These are phyloP conservation scores for Catenaria anguillulae DNA, from an alignment of 371 early-diverging fungal species.

Conservation along the genomic window DNA sequence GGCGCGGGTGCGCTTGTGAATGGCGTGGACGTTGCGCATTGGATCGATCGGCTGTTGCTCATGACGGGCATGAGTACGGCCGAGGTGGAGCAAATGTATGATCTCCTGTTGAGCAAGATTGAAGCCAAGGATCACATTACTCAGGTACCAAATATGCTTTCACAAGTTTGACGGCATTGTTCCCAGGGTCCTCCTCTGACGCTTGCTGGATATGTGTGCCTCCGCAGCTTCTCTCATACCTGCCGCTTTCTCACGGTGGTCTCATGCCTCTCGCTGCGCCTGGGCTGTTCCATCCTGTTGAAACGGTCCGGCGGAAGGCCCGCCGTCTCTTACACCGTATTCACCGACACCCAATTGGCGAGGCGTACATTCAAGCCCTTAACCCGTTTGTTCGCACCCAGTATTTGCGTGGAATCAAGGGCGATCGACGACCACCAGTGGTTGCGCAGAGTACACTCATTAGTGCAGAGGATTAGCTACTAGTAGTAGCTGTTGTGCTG, in stretches of 20 bases:
- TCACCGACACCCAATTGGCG: conserved; percentile 29
- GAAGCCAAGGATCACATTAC: conserved; percentile 34
- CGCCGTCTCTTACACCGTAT: conserved; percentile 49
- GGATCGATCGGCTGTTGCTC: conserved; percentile 44
- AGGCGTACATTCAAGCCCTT: not conserved
- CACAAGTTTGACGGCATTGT: no score
- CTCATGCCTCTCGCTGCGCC: conserved; percentile 51
- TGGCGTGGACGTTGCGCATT: conserved; percentile 49
- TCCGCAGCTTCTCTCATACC: conserved; percentile 49
- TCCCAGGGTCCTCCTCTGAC: no score
- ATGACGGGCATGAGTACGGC: conserved; percentile 38
- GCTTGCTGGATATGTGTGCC: no score
- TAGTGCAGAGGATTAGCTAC: no score
- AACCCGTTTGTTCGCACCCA: conserved; percentile 4
- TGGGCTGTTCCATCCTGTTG: conserved; percentile 62
- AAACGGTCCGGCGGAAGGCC: conserved; percentile 39
- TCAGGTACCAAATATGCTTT: no score
- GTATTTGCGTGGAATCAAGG: not conserved
- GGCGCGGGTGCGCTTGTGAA: conserved; percentile 30
- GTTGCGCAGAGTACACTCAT: no score
- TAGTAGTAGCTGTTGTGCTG: no score
- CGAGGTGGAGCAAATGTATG: conserved; percentile 49
- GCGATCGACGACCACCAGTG: no score
- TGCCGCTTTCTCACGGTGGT: conserved; percentile 72
- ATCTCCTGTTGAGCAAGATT: conserved; percentile 42